Evolutionary conservation across 2,329 filamentous ascomycete genomes (phyloP).

Genomic region (Nectriaceae sp.): DNA sequence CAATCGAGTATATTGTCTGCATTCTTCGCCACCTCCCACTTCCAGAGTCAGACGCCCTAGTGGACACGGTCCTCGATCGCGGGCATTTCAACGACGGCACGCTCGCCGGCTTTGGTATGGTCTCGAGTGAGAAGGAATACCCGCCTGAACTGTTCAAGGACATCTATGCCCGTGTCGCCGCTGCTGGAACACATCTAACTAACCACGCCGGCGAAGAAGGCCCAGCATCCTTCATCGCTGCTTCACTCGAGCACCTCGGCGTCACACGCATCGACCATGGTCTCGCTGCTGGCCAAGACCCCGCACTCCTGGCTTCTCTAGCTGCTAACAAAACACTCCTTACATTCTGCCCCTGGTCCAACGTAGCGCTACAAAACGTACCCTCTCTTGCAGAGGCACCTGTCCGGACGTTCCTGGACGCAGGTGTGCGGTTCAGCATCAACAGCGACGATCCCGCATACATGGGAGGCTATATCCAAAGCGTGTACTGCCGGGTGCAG

Average conservation of each 20-base stretch:
- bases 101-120: slow-evolving; percentile 66
- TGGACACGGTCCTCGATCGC: slow-evolving; percentile 30
- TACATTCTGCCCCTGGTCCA: slow-evolving; percentile 73
- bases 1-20: slow-evolving; percentile 68
- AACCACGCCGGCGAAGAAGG: slow-evolving; percentile 79
- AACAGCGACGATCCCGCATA: slow-evolving; percentile 77
- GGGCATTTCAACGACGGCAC: slow-evolving; percentile 53
- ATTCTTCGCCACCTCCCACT: slow-evolving; percentile 71
- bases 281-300: slow-evolving; percentile 63
- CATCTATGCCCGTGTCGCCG: slow-evolving; percentile 54
- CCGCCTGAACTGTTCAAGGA: slow-evolving; percentile 62
- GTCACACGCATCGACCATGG: slow-evolving; percentile 76
- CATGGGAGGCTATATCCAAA: slow-evolving; percentile 74
- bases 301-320: slow-evolving; percentile 58
- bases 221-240: slow-evolving; percentile 64
- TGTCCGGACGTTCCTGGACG: slow-evolving; percentile 62
- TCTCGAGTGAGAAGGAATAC: slow-evolving; percentile 61
- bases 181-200: slow-evolving; percentile 59
- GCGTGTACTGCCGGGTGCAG: slow-evolving; percentile 74
- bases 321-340: slow-evolving; percentile 60
- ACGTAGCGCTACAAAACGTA: slow-evolving; percentile 50
- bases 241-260: slow-evolving; percentile 62
- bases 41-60: slow-evolving; percentile 49
- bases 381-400: slow-evolving; percentile 44
- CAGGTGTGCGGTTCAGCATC: slow-evolving; percentile 67